These are phyloP conservation scores for Vachellia pachyceras DNA, from an alignment of 306 rosid genomes.

Conservation along the genomic window DNA sequence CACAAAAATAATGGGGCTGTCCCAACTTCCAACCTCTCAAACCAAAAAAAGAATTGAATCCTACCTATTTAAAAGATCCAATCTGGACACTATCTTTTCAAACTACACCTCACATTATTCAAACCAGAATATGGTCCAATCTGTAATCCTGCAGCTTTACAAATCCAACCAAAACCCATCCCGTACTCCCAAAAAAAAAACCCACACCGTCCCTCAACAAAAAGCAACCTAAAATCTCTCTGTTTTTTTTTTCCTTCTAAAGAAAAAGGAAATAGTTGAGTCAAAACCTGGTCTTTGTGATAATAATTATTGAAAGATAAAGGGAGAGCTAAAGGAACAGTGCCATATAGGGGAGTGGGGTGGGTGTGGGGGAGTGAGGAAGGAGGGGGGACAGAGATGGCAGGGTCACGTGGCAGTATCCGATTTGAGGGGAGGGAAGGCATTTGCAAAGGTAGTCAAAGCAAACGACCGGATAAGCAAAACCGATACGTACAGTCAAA, in stretches of 20 bases:
- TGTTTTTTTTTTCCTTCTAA: too few relatives aligned
- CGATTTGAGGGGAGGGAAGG: slow-evolving; percentile 37
- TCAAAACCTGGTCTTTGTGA: slow-evolving; percentile 36
- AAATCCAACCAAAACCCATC: slow-evolving; percentile 38
- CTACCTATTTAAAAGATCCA: slow-evolving; percentile 45
- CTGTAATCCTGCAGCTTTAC: slow-evolving; percentile 17
- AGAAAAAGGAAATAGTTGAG: not conserved
- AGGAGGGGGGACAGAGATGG: slow-evolving; percentile 39
- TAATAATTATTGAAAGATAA: slow-evolving; percentile 12
- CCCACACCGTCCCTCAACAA: slow-evolving; percentile 17
- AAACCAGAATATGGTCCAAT: slow-evolving; percentile 34
- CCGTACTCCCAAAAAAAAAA: too few relatives aligned
- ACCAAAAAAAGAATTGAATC: slow-evolving; percentile 45
- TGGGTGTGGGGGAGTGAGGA: slow-evolving; percentile 5
- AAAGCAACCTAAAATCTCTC: not conserved
- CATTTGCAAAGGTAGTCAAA: slow-evolving; percentile 60
- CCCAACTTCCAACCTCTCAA: too few relatives aligned
- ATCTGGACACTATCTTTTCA: slow-evolving; percentile 35
- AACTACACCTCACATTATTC: slow-evolving; percentile 25
- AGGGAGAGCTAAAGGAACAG: slow-evolving; percentile 39
- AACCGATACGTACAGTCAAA: slow-evolving; percentile 72
- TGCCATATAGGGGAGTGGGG: slow-evolving; percentile 1
- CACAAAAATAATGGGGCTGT: too few relatives aligned
- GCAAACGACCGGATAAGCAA: slow-evolving; percentile 66
- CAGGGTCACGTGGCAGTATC: slow-evolving; percentile 48